A percentile compares a stretch with the other conserved stretches of the same genome.
These are phyloP conservation scores for Geotrichum ghanense DNA, from an alignment of 805 yeast genomes.

Conservation along the genomic window DNA sequence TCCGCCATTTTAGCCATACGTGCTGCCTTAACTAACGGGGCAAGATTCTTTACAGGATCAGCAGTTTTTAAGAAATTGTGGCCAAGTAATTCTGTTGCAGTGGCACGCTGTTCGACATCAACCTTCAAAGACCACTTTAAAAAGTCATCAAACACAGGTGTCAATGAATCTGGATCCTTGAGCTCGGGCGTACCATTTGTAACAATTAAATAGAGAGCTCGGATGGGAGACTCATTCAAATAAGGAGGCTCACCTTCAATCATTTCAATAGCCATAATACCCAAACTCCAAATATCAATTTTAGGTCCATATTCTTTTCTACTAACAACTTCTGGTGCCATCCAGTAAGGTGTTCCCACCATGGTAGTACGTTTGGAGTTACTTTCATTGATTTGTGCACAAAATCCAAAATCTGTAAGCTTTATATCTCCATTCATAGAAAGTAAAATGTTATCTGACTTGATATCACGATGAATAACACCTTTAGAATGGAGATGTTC, in stretches of 20 bases:
- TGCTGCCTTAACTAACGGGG: slow-evolving; percentile 26
- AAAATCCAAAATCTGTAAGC: slow-evolving; percentile 87
- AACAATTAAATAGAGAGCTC: slow-evolving; percentile 66
- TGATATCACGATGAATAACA: slow-evolving; percentile 93
- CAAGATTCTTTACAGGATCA: slow-evolving; percentile 21
- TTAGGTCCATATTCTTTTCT: slow-evolving; percentile 74
- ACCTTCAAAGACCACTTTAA: slow-evolving; percentile 87
- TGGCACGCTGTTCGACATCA: slow-evolving; percentile 84
- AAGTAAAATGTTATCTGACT: slow-evolving; percentile 85
- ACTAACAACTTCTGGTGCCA: slow-evolving; percentile 80
- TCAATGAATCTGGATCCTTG: slow-evolving; percentile 56
- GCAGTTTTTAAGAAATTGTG: slow-evolving; percentile 43
- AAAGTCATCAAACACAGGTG: slow-evolving; percentile 71
- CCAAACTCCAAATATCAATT: slow-evolving; percentile 75
- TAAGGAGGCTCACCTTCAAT: slow-evolving; percentile 81
- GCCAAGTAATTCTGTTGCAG: slow-evolving; percentile 73
- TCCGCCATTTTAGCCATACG: slow-evolving; percentile 14
- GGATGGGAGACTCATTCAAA: slow-evolving; percentile 65
- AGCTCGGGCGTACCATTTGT: slow-evolving; percentile 74
- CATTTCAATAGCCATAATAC: slow-evolving; percentile 82
- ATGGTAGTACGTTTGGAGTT: slow-evolving; percentile 67
- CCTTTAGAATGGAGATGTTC: slow-evolving; percentile 86
- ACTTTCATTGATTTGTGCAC: slow-evolving; percentile 68
- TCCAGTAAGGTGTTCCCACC: slow-evolving; percentile 88
- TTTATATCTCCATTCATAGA: slow-evolving; percentile 79